Evolutionary conservation across 202 grass and related monocot species (phyloP).

Genomic region (Musa balbisiana): DNA sequence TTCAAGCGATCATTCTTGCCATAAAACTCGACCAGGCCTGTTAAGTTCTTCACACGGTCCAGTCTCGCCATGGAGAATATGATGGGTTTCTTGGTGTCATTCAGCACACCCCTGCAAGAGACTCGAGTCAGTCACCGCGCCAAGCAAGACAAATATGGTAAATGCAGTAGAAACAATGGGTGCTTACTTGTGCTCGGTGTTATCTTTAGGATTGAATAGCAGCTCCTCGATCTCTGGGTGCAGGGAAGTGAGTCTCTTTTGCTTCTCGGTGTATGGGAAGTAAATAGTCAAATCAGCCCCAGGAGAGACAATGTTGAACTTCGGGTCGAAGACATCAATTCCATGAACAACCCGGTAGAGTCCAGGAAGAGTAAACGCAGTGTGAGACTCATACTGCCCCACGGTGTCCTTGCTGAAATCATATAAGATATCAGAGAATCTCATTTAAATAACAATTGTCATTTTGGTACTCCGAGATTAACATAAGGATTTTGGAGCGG

Average conservation of each 20-base stretch:
- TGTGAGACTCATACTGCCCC: slow-evolving; percentile 94
- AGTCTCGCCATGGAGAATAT: slow-evolving; percentile 99
- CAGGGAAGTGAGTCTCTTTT: slow-evolving; percentile 81
- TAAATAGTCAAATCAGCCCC: slow-evolving; percentile 94
- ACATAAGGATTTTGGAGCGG: background rate
- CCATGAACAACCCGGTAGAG: slow-evolving; percentile 94
- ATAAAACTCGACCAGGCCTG: slow-evolving; percentile 84
- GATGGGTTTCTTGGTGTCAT: slow-evolving; percentile 84
- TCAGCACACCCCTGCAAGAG: slow-evolving; percentile 61
- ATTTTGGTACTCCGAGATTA: background rate
- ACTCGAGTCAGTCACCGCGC: slow-evolving; percentile 13
- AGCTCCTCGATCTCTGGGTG: slow-evolving; percentile 95
- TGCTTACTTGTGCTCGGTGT: slow-evolving; percentile 77
- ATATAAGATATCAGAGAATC: background rate
- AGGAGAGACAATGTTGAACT: slow-evolving; percentile 98
- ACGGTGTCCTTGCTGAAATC: slow-evolving; percentile 94
- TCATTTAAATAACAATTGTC: background rate
- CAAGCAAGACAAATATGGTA: background rate
- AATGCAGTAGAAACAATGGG: slow-evolving; percentile 1
- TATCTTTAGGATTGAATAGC: slow-evolving; percentile 62
- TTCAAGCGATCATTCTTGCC: slow-evolving; percentile 60
- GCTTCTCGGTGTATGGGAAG: slow-evolving; percentile 62
- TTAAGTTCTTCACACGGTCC: slow-evolving; percentile 92
- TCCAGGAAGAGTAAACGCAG: slow-evolving; percentile 85
- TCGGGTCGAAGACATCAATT: slow-evolving; percentile 95